Conservation (phyloP, 129 eudicot genomes). For the Tanacetum coccineum region DNA sequence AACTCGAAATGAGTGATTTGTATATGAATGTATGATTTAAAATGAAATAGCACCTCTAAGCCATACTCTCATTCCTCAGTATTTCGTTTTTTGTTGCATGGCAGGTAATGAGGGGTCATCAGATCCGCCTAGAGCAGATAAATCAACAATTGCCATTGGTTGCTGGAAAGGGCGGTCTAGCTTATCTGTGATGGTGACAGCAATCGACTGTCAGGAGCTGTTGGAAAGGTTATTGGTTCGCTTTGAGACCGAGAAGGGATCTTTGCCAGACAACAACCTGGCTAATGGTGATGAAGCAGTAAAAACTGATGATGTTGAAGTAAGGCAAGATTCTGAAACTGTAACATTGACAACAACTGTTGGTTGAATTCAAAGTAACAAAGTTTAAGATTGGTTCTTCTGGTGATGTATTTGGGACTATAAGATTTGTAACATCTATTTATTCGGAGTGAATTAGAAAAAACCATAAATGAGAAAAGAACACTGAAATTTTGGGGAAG, state of each 20-base stretch:
- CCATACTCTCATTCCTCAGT: not conserved
- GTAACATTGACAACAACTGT: constrained; percentile 10
- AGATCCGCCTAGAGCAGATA: constrained; percentile 41
- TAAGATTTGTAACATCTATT: constrained; percentile 10
- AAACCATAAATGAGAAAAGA: not conserved
- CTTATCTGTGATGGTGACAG: constrained; percentile 82
- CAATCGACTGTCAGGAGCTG: constrained; percentile 79
- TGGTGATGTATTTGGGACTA: constrained; percentile 20
- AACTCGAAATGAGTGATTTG: not conserved
- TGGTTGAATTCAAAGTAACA: constrained; percentile 23
- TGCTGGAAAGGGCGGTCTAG: constrained; percentile 94
- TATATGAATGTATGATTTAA: not conserved
- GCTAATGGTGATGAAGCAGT: constrained; percentile 19
- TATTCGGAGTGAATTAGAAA: constrained; percentile 3
- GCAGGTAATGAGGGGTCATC: constrained; percentile 41
- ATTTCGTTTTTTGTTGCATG: constrained; percentile 6
- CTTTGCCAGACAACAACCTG: constrained; percentile 18
- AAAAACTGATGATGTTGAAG: constrained; percentile 23
- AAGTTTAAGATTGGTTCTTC: constrained; percentile 5
- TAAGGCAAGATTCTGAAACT: constrained; percentile 25
- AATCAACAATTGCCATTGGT: constrained; percentile 76
- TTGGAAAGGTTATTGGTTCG: constrained; percentile 59
- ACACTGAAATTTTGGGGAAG: not conserved
- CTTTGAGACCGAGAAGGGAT: constrained; percentile 23
- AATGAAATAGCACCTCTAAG: not conserved